Base-by-base conservation (phyloP, 805 yeast species). In the Cyberlindnera japonica region DNA sequence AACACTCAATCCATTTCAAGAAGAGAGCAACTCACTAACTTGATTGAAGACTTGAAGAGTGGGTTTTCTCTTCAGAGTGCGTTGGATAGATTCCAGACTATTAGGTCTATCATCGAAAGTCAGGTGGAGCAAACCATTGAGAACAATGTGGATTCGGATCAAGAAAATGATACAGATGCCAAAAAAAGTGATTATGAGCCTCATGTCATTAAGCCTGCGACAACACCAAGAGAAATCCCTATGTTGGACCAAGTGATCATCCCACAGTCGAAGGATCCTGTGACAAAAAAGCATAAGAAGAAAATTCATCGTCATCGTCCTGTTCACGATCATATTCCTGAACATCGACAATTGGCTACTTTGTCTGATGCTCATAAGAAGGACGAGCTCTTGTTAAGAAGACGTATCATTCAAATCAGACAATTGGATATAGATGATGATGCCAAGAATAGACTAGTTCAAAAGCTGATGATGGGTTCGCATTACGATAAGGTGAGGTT, bases 401-500 rank as follows among this genome's bases (percentile, higher is more conserved):
- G 55, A 21, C 65, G 74, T 53, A 78, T 79, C 66, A 68, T 59
- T 69, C 75, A 43, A 35, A 57, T 57, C 22, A 48, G 55, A 36
- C 43, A 44, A 17, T 37, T 55, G 4, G 44, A 49, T 3, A 41
- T 48, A 5, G 19, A 43, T n/a, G 61, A 57, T 16, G 49, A 37
- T 10, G 49, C 49, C 5, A 54, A 55, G 40, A 54, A 48, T 29
- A 45, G 53, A 33, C 40, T 81, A 43, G 77, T 80, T 14, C 84
- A 83, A 32, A 68, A 73, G 45, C 61, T 82, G 38, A 81, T 81
- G 88, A 79, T 82, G 75, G 77, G 82, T 7, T 76, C 83, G 33
- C 78, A 76, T 44, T 71, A 74, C 44, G 75, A 74, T 44, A 75
- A 72, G 46, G 56, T 69, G 24, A 62, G 63, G 57, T 51, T 61